Percentiles rank a stretch among this genome's conserved stretches.
Conservation (phyloP, 164 flowering plant genomes). For the Vitis riparia region DNA sequence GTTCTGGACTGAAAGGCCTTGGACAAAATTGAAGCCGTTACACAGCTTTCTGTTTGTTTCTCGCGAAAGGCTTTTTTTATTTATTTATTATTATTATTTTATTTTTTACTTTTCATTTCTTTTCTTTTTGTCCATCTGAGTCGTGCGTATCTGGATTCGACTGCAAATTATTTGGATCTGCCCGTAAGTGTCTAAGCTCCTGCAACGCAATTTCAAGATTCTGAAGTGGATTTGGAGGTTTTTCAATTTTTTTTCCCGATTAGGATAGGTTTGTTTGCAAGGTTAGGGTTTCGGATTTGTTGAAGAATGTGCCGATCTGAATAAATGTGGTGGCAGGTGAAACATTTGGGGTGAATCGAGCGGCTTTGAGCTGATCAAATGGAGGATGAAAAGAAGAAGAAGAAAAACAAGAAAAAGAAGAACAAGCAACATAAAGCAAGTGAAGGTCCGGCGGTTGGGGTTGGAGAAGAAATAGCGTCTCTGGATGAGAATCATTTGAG, state of each 20-base stretch:
- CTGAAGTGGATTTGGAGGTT: neutral
- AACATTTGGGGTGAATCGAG: neutral
- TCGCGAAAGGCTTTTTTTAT: too few species aligned
- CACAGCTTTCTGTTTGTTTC: too few species aligned
- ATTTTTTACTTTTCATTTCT: too few species aligned
- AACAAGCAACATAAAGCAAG: constrained; percentile 38
- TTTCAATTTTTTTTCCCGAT: neutral
- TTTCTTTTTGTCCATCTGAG: too few species aligned
- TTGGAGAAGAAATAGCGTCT: constrained; percentile 16
- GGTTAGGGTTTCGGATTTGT: neutral
- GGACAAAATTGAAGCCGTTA: too few species aligned
- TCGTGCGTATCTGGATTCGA: neutral
- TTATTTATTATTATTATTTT: too few species aligned
- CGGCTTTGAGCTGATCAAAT: constrained; percentile 16
- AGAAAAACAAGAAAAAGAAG: constrained; percentile 56
- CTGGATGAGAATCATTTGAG: constrained; percentile 16
- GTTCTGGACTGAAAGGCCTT: too few species aligned
- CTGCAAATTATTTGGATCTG: neutral
- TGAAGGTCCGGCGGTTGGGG: constrained; percentile 17
- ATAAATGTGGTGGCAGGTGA: too few species aligned
- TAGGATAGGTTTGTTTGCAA: neutral
- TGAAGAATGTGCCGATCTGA: too few species aligned
- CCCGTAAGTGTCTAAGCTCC: neutral
- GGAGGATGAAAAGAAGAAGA: constrained; percentile 59
- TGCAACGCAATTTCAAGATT: neutral